phyloP scores from a whole-genome alignment of 148 eudicot species.

The Arbutus unedo region DNA sequence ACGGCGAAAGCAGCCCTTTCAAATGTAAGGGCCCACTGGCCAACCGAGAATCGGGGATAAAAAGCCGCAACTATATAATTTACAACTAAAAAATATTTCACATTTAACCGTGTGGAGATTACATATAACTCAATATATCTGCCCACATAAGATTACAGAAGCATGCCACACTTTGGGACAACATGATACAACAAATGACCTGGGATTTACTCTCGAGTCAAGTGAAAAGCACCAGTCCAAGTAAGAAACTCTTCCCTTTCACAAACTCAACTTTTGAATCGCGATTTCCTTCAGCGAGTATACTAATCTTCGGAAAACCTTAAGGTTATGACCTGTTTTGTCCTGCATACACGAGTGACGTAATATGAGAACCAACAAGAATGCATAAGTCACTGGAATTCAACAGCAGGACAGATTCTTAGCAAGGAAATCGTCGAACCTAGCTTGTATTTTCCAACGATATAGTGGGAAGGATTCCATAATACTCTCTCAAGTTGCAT shows the following conservation, averaged over 20 bases:
- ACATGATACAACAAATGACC: slow-evolving; percentile 5
- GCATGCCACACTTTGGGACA: not conserved
- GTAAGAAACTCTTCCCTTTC: not conserved
- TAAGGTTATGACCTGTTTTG: slow-evolving; percentile 72
- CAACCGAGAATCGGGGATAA: too few species aligned
- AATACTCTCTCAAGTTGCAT: not conserved
- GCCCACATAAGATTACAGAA: not conserved
- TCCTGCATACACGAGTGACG: slow-evolving; percentile 45
- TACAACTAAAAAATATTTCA: slow-evolving; percentile 8
- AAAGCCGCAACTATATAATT: not conserved
- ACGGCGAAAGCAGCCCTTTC: too few species aligned
- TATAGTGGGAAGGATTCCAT: not conserved
- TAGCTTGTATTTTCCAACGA: not conserved
- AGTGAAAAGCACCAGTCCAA: not conserved
- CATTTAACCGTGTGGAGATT: not conserved
- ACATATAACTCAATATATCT: not conserved
- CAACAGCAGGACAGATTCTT: not conserved
- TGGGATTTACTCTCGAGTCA: not conserved
- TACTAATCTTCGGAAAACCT: slow-evolving; percentile 74
- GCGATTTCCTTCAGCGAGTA: slow-evolving; percentile 73
- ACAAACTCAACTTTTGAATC: slow-evolving; percentile 40
- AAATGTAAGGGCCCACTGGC: too few species aligned
- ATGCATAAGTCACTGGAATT: not conserved
- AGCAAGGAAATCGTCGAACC: not conserved
- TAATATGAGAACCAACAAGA: not conserved